Evolutionary conservation across 2,329 filamentous ascomycete genomes (phyloP).

Genomic region (Eutypella sp.): DNA sequence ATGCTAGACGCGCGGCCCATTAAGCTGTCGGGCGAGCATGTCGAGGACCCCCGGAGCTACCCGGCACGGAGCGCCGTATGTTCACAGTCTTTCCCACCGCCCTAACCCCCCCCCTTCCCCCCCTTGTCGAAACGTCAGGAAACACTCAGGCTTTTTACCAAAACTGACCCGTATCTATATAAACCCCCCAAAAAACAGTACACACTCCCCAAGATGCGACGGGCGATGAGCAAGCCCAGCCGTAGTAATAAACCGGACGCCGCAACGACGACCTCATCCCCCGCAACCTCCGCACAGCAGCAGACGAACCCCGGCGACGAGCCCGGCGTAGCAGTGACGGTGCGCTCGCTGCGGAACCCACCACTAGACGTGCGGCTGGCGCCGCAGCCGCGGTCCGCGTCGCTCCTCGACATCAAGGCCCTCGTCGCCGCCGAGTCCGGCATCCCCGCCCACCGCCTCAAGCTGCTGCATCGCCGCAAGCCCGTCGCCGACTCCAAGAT

Average conservation of each 20-base stretch:
- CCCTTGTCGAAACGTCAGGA: too few relatives aligned
- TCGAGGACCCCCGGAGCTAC: slow-evolving; percentile 78
- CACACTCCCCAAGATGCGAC: slow-evolving; percentile 65
- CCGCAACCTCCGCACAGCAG: slow-evolving; percentile 28
- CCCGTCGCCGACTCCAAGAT: slow-evolving; percentile 74
- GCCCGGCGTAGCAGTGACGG: slow-evolving; percentile 50
- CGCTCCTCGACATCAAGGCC: slow-evolving; percentile 73
- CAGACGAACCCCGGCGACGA: slow-evolving; percentile 50
- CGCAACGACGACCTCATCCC: too few relatives aligned
- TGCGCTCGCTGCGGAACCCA: slow-evolving; percentile 76
- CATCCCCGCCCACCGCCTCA: slow-evolving; percentile 72
- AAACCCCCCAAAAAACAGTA: slow-evolving; percentile 55
- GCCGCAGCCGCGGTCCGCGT: slow-evolving; percentile 61
- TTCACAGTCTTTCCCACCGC: slow-evolving; percentile 3
- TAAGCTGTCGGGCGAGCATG: slow-evolving; percentile 84
- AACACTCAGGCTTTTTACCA: too few relatives aligned
- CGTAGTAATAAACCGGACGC: too few relatives aligned
- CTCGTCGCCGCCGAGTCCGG: slow-evolving; percentile 59
- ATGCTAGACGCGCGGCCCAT: slow-evolving; percentile 72
- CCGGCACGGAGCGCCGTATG: slow-evolving; percentile 72
- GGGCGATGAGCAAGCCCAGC: slow-evolving; percentile 45
- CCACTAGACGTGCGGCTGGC: slow-evolving; percentile 63
- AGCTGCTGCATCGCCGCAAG: slow-evolving; percentile 82
- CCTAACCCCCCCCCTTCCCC: slow-evolving; percentile 5
- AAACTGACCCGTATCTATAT: too few relatives aligned